Base-by-base conservation (phyloP, 805 yeast species). In the Ogataea salicorniae region DNA sequence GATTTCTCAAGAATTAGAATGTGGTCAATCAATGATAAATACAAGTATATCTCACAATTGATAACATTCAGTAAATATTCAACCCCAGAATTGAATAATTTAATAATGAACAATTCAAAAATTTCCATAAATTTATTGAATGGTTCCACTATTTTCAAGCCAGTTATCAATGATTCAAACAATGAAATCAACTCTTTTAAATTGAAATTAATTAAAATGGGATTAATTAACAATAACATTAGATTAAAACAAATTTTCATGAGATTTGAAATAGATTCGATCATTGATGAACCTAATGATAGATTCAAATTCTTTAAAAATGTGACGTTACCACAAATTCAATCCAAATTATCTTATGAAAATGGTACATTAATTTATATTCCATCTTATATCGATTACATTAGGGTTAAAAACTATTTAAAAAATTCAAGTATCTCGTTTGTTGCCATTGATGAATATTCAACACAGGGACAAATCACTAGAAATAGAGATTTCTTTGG, bases 1-100 rank as follows among this genome's bases (percentile, higher is more conserved):
- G 99, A 94, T 67, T 94, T 94, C 66, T 81, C 94, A 48, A 77
- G 99, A 56, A 83, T 94, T 36, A 77, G 97, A 57, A 84, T 87
- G 85, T 91, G 96, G 95, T 82, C 85, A 35, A 83, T 94, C 53
- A 91, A 94, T 59, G 95, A 88, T 52, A 83, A 87, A 56, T 83
- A 87, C 14, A 75, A 72, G 52, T 71, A 72, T 44, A 73, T 92
- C 46, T 78, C 97, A 26, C 99, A 94, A 67, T 79, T 86, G 0
- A 66, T 94, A 58, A 72, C 87, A 3, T 84, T 94, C 54, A 71
- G 87, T n/a, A 87, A 82, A 56, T 87, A 77, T 61, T 56, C 75
- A 9, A 85, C 97, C 1, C 98, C 98, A 9, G 88, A 81, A 55
- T 78, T 92, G 58, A 88, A 85, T 62, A 79, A 81, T 46, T 59